A percentile compares a stretch with the other conserved stretches of the same genome.
Evolutionary conservation across 257 asterid genomes (phyloP).

Genomic region (Solanum dulcamara): DNA sequence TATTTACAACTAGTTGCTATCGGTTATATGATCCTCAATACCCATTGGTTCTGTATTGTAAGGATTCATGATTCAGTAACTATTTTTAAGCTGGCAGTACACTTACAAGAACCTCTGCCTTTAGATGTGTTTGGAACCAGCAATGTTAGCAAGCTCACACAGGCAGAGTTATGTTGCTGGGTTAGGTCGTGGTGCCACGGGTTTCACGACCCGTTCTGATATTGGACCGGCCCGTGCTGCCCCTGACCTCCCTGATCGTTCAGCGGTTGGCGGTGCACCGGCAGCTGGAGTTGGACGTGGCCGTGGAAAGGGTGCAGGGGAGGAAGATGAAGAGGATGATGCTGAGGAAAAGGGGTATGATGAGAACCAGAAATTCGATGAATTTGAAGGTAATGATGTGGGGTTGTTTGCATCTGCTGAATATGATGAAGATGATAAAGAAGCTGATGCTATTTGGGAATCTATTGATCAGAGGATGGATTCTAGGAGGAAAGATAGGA

Average conservation of each 20-base stretch:
- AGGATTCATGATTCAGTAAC: neutral
- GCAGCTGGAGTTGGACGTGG: constrained; percentile 49
- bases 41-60: neutral
- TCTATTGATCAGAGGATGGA: constrained; percentile 82
- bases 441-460: constrained; percentile 85
- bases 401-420: constrained; percentile 88
- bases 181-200: constrained; percentile 94
- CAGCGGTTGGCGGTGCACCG: constrained; percentile 35
- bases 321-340: constrained; percentile 77
- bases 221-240: constrained; percentile 96
- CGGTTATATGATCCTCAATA: neutral
- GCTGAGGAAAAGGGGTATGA: constrained; percentile 75
- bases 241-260: constrained; percentile 70
- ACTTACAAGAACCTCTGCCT: neutral
- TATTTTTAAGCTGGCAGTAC: neutral
- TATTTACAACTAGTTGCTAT: neutral
- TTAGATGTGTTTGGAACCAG: neutral
- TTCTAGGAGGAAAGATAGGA: constrained; percentile 74
- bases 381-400: constrained; percentile 86
- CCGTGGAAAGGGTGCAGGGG: constrained; percentile 53
- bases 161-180: constrained; percentile 50
- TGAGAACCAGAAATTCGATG: constrained; percentile 86
- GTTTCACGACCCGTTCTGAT: constrained; percentile 92
- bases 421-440: constrained; percentile 93
- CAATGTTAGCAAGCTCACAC: neutral